Evolutionary conservation across 768 basidiomycete genomes (phyloP).

Genomic region (Russula abietina): DNA sequence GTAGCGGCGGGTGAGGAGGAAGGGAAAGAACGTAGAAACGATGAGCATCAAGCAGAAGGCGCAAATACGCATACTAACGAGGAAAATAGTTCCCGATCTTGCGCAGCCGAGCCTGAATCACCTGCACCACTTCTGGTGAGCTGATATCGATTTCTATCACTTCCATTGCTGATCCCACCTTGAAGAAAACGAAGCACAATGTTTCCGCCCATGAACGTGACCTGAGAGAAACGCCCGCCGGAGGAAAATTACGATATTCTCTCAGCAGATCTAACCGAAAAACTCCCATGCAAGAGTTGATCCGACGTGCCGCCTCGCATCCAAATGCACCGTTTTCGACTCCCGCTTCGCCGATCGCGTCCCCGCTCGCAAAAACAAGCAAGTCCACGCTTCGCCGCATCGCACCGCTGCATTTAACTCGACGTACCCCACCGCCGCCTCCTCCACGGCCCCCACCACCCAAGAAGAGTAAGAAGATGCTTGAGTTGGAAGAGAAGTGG

Average conservation of each 20-base stretch:
- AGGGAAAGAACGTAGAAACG: not conserved
- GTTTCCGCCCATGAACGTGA: not conserved
- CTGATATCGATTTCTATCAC: too few species aligned
- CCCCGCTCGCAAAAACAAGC: slow-evolving; percentile 61
- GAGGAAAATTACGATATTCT: slow-evolving; percentile 13
- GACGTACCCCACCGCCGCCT: slow-evolving; percentile 68
- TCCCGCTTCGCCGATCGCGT: slow-evolving; percentile 40
- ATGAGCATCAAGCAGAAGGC: not conserved
- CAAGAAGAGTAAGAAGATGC: slow-evolving; percentile 76
- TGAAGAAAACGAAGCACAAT: slow-evolving; percentile 5
- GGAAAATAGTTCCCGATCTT: not conserved
- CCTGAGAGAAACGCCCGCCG: slow-evolving; percentile 3
- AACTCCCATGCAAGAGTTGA: slow-evolving; percentile 70
- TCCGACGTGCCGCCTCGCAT: slow-evolving; percentile 61
- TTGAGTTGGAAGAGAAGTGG: slow-evolving; percentile 71
- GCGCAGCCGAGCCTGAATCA: not conserved
- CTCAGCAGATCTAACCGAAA: slow-evolving; percentile 32
- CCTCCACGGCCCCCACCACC: slow-evolving; percentile 62
- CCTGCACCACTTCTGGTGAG: not conserved
- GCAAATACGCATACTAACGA: not conserved
- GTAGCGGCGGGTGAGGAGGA: not conserved
- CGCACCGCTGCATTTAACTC: slow-evolving; percentile 69
- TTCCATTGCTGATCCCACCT: not conserved
- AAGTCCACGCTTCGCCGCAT: slow-evolving; percentile 57
- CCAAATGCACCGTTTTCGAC: slow-evolving; percentile 55